These are phyloP conservation scores for Chlamydomonas eustigma DNA, from an alignment of 139 green algal genomes.

Conservation along the genomic window DNA sequence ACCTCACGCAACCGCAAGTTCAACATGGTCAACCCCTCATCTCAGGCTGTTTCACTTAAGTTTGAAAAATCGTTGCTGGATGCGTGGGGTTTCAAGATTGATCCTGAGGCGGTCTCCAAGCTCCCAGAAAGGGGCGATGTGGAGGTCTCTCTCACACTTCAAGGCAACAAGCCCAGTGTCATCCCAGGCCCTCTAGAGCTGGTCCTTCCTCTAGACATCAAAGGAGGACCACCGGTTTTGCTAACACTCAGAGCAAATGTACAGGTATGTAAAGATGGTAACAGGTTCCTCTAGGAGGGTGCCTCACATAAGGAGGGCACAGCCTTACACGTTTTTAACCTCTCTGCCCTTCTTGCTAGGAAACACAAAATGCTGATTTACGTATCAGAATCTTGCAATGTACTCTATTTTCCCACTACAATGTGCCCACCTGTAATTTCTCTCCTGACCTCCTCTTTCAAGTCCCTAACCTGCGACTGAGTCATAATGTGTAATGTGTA, in stretches of 20 bases:
- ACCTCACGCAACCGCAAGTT: constrained; percentile 48
- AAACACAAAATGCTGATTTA: too few species aligned
- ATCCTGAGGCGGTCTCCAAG: constrained; percentile 60
- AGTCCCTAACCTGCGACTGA: too few species aligned
- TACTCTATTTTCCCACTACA: too few species aligned
- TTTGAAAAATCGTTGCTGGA: constrained; percentile 61
- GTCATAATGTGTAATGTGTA: background rate
- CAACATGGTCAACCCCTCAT: constrained; percentile 60
- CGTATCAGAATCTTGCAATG: too few species aligned
- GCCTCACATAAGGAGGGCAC: too few species aligned
- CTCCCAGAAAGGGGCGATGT: constrained; percentile 49
- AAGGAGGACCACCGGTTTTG: constrained; percentile 53
- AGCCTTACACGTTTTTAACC: too few species aligned
- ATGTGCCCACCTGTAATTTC: too few species aligned
- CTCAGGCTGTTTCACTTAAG: constrained; percentile 36
- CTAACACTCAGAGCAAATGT: constrained; percentile 53
- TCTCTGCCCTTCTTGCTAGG: too few species aligned
- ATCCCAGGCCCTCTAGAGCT: constrained; percentile 46
- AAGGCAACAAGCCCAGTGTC: constrained; percentile 40
- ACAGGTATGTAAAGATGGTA: too few species aligned
- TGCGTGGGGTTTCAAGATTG: constrained; percentile 53
- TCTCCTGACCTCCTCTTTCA: too few species aligned
- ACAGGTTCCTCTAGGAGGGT: too few species aligned
- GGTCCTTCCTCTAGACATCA: constrained; percentile 52
- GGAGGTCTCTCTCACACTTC: constrained; percentile 52